Base-by-base conservation (phyloP, 257 asterid genomes). In the Solanum lycopersicoides region DNA sequence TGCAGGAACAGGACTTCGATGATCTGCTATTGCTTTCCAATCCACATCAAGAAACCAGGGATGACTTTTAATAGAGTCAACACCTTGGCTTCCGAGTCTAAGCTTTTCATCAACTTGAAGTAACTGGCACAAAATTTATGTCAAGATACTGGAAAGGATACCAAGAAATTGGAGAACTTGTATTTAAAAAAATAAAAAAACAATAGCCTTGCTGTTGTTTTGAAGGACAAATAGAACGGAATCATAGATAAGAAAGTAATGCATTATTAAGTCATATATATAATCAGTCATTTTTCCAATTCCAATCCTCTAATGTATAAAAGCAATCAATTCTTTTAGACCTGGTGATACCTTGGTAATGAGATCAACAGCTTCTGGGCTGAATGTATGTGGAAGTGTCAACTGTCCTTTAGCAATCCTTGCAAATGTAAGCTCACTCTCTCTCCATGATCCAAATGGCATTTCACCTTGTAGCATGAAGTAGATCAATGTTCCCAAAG, bases 401-500 rank as follows among this genome's bases (percentile, higher is more conserved):
- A 95, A 92, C 89, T 93, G 98, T 65, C 98, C 97, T 91, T 91
- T 95, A 42, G 95, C 98, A 65, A 95, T 93, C 91, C 98, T 92
- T 59, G 98, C 97, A 76, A 91, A 94, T 16, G 98, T 95, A 89
- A 96, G 96, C 90, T 96, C 98, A 88, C 96, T 95, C 84, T 94
- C 98, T 92, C 99, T 93, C 99, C 99, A 95, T 60, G 98, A 95
- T 79, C 98, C 98, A 86, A 95, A 96, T 87, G 99, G 98, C 98
- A 94, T 95, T 93, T 97, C 99, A 83, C 96, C 98, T 87, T 92
- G 92, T 87, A 97, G 94, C 99, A 97, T 94, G 95, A 94, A 95
- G 93, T 94, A 96, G 91, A 96, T 94, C 93, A 94, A 92, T 84
- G 95, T 88, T 89, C 99, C 98, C 89, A 95, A 86, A 6, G 97